Evolutionary conservation across 2,329 filamentous ascomycete genomes (phyloP), one percentile per base, ranked within the genome.

Genomic region (Magnaporthiopsis poae): DNA sequence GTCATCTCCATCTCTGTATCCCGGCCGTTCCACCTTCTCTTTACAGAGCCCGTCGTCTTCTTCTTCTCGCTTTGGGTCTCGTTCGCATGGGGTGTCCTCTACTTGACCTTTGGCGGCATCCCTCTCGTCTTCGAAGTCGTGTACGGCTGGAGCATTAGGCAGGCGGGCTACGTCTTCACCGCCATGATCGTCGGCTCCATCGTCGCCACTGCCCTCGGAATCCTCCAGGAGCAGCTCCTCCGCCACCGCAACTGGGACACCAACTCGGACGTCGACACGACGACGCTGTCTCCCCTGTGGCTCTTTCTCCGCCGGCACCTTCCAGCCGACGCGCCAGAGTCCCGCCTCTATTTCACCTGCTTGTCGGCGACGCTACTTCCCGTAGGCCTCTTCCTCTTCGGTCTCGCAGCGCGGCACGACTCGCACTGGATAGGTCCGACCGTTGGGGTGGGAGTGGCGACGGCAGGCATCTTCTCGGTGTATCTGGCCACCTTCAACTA

Each of bases 401-500:
- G 88, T 5, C 91, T 89, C 83, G 87, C 87, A 0, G 84, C 84
- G 0, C 84, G 80, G 68, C 73, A 81, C 0, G 80, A 79, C 0
- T 80, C 87, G 1, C 89, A 84, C 68, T 92, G 90, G 89, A 87
- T 91, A 65, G 84, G 86, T 0, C 90, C 90, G 0, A 77, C 86
- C 0, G 76, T 94, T 3, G 89, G 87, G 0, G 82, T 96, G 46
- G 86, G 82, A 0, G 84, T 92, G 68, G 88, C 91, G 0, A 94
- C 90, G 0, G 90, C 94, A 81, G 89, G 93, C 35, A 96, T 97
- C 70, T 94, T 91, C 75, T 88, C 86, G 60, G 87, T 97, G 52
- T 96, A 96, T 73, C 83, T 97, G 0, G 89, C 92, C 2, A 90
- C 92, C 0, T 96, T 97, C 79, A 97, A 97, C 74, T 97, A 96